phyloP scores from a whole-genome alignment of 2,329 filamentous ascomycete genomes.

The Paecilomyces sp. region DNA sequence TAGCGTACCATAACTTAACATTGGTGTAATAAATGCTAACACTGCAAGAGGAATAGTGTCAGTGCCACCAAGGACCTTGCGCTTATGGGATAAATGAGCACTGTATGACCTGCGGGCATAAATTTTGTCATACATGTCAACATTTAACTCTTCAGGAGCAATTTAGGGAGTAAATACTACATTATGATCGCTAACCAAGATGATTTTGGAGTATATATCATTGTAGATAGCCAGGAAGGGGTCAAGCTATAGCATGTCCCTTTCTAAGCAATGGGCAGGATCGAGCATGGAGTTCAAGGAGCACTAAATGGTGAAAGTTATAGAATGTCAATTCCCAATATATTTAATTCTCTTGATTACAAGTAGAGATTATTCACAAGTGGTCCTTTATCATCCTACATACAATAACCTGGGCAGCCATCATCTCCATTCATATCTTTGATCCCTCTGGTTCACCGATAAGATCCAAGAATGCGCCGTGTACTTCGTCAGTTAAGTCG shows the following conservation, averaged over 20 bases:
- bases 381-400: not conserved
- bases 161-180: not conserved
- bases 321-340: too few species aligned
- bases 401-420: not conserved
- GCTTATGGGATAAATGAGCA: not conserved
- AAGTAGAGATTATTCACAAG: too few species aligned
- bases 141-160: not conserved
- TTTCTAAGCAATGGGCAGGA: too few species aligned
- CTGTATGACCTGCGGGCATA: constrained; percentile 4
- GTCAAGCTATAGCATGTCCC: too few species aligned
- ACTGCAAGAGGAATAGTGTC: constrained; percentile 3
- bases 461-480: constrained; percentile 69
- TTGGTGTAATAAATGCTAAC: not conserved
- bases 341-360: too few species aligned
- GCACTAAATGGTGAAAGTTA: too few species aligned
- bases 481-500: constrained; percentile 86
- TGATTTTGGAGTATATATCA: too few species aligned
- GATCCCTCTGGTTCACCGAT: constrained; percentile 62
- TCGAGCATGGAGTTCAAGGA: too few species aligned
- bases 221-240: too few species aligned
- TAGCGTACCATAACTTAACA: constrained; percentile 1
- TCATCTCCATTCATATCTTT: constrained; percentile 16
- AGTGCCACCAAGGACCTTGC: constrained; percentile 6
- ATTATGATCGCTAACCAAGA: not conserved
- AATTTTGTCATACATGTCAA: not conserved